Evolutionary conservation across 2,329 filamentous ascomycete genomes (phyloP).

Genomic region (Cyphellophora attinorum): DNA sequence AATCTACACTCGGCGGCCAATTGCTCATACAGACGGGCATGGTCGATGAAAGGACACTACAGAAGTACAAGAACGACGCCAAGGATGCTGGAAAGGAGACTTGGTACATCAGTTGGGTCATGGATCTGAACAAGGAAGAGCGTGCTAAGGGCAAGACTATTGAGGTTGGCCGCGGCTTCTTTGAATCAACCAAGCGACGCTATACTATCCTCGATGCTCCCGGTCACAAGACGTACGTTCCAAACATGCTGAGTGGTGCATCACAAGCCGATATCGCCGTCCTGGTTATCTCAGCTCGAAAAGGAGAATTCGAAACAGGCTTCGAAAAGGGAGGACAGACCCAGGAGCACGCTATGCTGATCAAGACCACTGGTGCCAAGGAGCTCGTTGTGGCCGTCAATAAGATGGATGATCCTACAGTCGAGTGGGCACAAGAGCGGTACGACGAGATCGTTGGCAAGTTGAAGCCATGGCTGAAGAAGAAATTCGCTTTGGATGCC

Average conservation of each 20-base stretch:
- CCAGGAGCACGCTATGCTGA: conserved; percentile 92
- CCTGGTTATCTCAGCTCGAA: conserved; percentile 89
- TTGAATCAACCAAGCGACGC: conserved; percentile 90
- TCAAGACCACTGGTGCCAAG: conserved; percentile 96
- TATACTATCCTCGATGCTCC: conserved; percentile 97
- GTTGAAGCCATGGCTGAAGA: conserved; percentile 75
- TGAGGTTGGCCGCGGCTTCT: conserved; percentile 89
- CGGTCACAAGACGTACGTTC: conserved; percentile 95
- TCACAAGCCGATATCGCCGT: conserved; percentile 91
- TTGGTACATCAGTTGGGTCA: conserved; percentile 97
- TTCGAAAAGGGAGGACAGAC: conserved; percentile 94
- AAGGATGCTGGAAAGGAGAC: conserved; percentile 95
- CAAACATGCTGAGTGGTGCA: conserved; percentile 94
- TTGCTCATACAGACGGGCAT: conserved; percentile 92
- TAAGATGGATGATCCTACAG: conserved; percentile 98
- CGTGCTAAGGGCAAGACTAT: conserved; percentile 95
- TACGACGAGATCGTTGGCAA: conserved; percentile 92
- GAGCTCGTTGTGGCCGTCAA: conserved; percentile 92
- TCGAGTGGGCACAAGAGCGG: conserved; percentile 87
- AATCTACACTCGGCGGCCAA: conserved; percentile 88
- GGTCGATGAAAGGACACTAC: conserved; percentile 98
- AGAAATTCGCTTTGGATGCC: conserved; percentile 60
- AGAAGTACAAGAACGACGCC: conserved; percentile 95
- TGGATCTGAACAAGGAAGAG: conserved; percentile 95
- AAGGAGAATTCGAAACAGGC: conserved; percentile 97